Percentiles rank a stretch among this genome's conserved stretches.
Conservation (phyloP, 805 yeast species). For the Yarrowia sp. region DNA sequence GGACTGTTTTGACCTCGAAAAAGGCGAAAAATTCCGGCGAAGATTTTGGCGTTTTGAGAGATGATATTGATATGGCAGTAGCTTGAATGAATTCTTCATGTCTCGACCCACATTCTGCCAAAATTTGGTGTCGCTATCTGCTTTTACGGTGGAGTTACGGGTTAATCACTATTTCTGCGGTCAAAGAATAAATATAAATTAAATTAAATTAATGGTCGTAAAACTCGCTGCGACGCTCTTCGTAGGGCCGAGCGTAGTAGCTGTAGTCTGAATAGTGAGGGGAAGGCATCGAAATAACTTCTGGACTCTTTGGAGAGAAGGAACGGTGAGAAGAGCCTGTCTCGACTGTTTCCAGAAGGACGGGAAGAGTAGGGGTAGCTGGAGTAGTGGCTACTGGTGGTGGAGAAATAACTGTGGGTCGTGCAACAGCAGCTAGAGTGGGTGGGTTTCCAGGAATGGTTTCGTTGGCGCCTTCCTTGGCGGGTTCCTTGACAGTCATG, state of each 20-base stretch:
- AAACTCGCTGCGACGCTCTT: not conserved
- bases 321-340: not conserved
- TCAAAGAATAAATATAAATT: not conserved
- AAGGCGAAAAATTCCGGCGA: not conserved
- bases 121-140: no score
- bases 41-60: not conserved
- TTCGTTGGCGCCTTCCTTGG: not conserved
- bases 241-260: constrained; percentile 6
- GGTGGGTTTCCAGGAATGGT: constrained; percentile 13
- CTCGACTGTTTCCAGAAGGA: not conserved
- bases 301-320: not conserved
- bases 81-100: no score
- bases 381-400: not conserved
- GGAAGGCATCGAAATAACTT: constrained; percentile 6
- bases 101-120: no score
- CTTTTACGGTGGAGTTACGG: no score
- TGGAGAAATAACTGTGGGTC: constrained; percentile 9
- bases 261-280: constrained; percentile 10
- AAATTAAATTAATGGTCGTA: constrained; percentile 1
- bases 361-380: not conserved
- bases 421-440: constrained; percentile 4
- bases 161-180: no score
- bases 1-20: not conserved
- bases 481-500: not conserved
- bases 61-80: no score